Evolutionary conservation across 257 asterid genomes (phyloP).

Genomic region (Euphrasia confusa): DNA sequence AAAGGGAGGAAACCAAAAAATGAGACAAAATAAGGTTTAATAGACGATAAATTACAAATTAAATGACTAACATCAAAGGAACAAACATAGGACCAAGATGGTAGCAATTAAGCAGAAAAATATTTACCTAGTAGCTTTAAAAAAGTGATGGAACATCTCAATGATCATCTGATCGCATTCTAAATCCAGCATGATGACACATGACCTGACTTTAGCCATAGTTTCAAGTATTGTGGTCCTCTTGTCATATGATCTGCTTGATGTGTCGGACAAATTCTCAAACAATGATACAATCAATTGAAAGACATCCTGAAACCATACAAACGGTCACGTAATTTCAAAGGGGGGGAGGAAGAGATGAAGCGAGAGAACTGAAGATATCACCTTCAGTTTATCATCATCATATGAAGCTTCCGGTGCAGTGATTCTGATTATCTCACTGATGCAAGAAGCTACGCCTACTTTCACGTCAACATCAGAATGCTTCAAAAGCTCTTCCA

Average conservation of each 20-base stretch:
- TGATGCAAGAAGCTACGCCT: slow-evolving; percentile 89
- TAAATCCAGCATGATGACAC: slow-evolving; percentile 94
- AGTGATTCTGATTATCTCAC: slow-evolving; percentile 95
- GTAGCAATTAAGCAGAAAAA: slow-evolving; percentile 1
- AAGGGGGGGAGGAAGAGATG: slow-evolving; percentile 9
- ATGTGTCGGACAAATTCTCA: slow-evolving; percentile 58
- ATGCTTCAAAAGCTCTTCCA: slow-evolving; percentile 65
- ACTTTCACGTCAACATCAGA: slow-evolving; percentile 74
- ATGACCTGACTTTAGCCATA: slow-evolving; percentile 90
- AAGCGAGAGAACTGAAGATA: neutral
- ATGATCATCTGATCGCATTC: slow-evolving; percentile 84
- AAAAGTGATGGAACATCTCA: slow-evolving; percentile 86
- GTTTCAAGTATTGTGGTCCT: slow-evolving; percentile 85
- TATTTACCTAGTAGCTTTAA: slow-evolving; percentile 66
- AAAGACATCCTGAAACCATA: slow-evolving; percentile 67
- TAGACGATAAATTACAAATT: slow-evolving; percentile 1
- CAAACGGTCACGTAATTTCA: slow-evolving; percentile 23
- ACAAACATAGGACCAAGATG: slow-evolving; percentile 16
- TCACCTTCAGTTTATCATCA: slow-evolving; percentile 92
- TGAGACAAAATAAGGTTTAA: neutral
- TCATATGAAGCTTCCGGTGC: slow-evolving; percentile 98
- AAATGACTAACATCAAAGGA: slow-evolving; percentile 5
- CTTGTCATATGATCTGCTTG: slow-evolving; percentile 74
- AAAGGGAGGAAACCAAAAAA: slow-evolving; percentile 3
- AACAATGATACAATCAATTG: slow-evolving; percentile 88